Base-by-base conservation (phyloP, 2,329 filamentous ascomycete species). In the Coniochaeta ligniaria region DNA sequence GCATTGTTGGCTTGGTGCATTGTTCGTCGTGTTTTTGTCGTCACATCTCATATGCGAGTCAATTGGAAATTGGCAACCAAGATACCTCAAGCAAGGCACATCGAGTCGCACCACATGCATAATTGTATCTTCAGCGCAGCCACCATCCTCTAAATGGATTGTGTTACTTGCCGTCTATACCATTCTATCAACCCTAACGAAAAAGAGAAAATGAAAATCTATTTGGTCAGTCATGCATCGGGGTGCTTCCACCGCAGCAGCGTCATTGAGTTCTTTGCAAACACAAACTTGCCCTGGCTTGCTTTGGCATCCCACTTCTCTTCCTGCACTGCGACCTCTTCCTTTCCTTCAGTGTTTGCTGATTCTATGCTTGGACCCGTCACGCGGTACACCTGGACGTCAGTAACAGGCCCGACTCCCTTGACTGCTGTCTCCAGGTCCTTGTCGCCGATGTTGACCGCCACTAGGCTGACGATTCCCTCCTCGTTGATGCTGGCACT, bases 181-280 rank as follows among this genome's bases (percentile, higher is more conserved):
- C 45, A 50, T 24, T 50, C 45, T 50, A 52, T 52, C 24, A 16
- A 3, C 22, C 16, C 12, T 31, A 52, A 17, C 47, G n/a, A n/a
- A n/a, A n/a, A n/a, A n/a, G n/a, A n/a, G n/a, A 17, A 28, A 26
- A 14, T n/a, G 8, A 52, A 26, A 28, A 8, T 31, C 24, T 52
- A 17, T 28, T 28, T 17, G 47, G 24, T 52, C 47, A 26, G 17
- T 52, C 24, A 52, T n/a, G 26, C 22, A 52, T 28, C 47, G 22
- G 47, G 28, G 47, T 57, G 54, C 31, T 57, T 57, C 54, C 80
- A 83, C 58, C 81, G 77, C 66, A 92, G 70, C 73, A 92, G 74
- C 2, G 87, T 91, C 55, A 92, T 79, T 2, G 87, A 90, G 70
- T 88, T 84, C 76, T 86, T 91, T 1, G 80, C 78, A 72, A 93